These are phyloP conservation scores for Ophiosphaerella korrae DNA, from an alignment of 2,329 filamentous ascomycete species.

Conservation along the genomic window DNA sequence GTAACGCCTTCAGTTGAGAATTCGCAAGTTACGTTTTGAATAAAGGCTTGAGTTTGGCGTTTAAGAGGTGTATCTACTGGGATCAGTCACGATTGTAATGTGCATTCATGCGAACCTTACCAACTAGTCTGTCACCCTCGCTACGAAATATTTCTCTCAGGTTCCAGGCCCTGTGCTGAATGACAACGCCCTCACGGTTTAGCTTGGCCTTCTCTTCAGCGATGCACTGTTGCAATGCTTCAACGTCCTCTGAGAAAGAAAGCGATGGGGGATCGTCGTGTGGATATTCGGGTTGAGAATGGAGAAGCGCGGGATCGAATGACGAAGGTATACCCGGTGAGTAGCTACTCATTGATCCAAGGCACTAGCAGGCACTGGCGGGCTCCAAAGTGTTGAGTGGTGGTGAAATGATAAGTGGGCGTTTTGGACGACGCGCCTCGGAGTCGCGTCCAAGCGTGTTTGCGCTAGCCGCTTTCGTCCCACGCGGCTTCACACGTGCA, in stretches of 20 bases:
- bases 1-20: slow-evolving; percentile 14
- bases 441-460: slow-evolving; percentile 21
- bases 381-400: slow-evolving; percentile 1
- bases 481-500: neutral
- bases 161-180: slow-evolving; percentile 58
- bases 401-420: neutral
- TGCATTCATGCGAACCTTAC: slow-evolving; percentile 26
- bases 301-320: slow-evolving; percentile 57
- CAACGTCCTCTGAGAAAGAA: slow-evolving; percentile 55
- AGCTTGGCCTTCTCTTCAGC: slow-evolving; percentile 51
- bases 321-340: slow-evolving; percentile 50
- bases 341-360: slow-evolving; percentile 33
- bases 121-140: slow-evolving; percentile 50
- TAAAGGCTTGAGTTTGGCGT: slow-evolving; percentile 12
- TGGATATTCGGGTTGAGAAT: slow-evolving; percentile 49
- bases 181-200: slow-evolving; percentile 53
- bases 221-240: slow-evolving; percentile 50
- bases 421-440: slow-evolving; percentile 7
- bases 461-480: slow-evolving; percentile 16
- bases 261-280: slow-evolving; percentile 23
- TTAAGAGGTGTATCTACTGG: slow-evolving; percentile 41
- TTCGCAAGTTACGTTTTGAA: slow-evolving; percentile 12
- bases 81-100: slow-evolving; percentile 24
- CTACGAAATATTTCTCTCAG: slow-evolving; percentile 55
- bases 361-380: slow-evolving; percentile 2